Base-by-base conservation (phyloP, 139 green algal genomes). In the Coccomyxa sp. region DNA sequence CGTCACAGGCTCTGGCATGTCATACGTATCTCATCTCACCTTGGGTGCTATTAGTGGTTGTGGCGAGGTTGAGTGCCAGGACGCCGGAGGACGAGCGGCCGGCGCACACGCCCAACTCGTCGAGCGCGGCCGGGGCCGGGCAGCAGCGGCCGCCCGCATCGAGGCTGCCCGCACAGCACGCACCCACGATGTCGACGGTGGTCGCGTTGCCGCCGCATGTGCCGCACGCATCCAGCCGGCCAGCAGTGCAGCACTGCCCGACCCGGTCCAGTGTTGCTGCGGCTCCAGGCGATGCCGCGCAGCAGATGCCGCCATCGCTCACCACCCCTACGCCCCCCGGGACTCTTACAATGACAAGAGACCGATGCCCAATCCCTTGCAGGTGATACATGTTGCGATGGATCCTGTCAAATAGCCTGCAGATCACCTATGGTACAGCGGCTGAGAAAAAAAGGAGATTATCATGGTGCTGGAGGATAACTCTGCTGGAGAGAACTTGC, bases 31-130 rank as follows among this genome's bases (percentile, higher is more conserved):
- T 51, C 38, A 7, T 51, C 38, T 51, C 38, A 51, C 38, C 38
- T 51, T 51, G 38, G 38, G 38, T 51, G 38, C 38, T 51, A 7
- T 51, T 51, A 51, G 38, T 51, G 38, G 38, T 51, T 51, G 38
- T 51, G 38, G 38, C 38, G 3, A 90, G 76, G 38, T 75, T 30
- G 38, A 92, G 63, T 10, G 77, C 45, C 31, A 91, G 57, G 10
- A 81, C 31, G 58, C 89, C 91, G 31, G 86, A 86, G 67, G 82
- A 85, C 31, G 80, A 86, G 66, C 85, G 67, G 75, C 90, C 90
- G 60, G 82, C 85, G 79, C 90, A 93, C 31, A 92, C 90, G 23
- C 90, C 90, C 68, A 87, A 92, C 82, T 91, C 88, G 79, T 93
- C 90, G 27, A 93, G 71, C 25, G 83, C 31, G 45, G 51, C 27